Percentiles rank a stretch among this genome's conserved stretches.
phyloP scores from a whole-genome alignment of 2,329 filamentous ascomycete species.

The Dactylellina leptospora region DNA sequence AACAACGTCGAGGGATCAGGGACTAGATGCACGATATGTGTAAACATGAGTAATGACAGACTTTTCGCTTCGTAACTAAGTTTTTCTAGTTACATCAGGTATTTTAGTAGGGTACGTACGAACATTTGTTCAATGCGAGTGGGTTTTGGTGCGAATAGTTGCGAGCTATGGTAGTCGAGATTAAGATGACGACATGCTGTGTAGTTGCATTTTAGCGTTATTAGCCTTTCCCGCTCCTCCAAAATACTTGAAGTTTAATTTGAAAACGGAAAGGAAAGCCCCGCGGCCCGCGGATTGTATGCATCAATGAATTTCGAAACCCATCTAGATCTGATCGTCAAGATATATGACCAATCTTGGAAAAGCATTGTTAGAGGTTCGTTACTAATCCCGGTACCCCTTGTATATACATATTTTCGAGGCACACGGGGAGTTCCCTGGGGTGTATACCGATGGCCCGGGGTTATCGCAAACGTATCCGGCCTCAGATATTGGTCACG shows the following conservation, averaged over 20 bases:
- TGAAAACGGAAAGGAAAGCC: slow-evolving; percentile 18
- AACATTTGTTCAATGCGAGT: no score
- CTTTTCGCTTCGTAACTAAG: no score
- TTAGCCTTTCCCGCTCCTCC: no score
- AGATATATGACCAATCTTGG: background rate
- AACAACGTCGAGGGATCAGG: background rate
- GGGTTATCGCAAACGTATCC: background rate
- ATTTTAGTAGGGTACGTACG: no score
- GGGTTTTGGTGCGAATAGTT: no score
- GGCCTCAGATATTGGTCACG: background rate
- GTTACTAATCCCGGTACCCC: background rate
- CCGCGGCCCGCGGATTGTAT: background rate
- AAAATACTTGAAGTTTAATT: slow-evolving; percentile 10
- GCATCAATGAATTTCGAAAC: background rate
- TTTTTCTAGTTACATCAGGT: no score
- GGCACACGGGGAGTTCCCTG: background rate
- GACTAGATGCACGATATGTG: no score
- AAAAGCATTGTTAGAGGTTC: background rate
- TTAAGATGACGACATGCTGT: background rate
- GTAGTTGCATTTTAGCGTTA: background rate
- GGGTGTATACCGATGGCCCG: background rate
- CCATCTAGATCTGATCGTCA: slow-evolving; percentile 6
- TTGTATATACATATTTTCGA: no score
- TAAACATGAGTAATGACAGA: no score
- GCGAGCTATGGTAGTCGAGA: background rate